phyloP scores from a whole-genome alignment of 352 stramenopile genomes.

The Elongisporangium prolatum region DNA sequence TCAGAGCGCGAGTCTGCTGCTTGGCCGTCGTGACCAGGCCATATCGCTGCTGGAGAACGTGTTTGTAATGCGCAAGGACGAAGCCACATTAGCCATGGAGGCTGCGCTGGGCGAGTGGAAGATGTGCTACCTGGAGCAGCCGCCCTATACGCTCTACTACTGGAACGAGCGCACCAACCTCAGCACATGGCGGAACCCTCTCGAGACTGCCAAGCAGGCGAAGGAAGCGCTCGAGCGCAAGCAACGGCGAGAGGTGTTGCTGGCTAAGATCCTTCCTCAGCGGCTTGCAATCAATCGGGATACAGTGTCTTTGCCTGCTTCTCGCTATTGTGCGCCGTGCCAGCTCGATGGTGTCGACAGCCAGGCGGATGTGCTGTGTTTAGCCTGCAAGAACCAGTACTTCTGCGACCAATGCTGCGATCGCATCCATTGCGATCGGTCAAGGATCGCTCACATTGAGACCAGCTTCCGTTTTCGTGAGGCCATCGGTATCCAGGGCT shows the following conservation, averaged over 20 bases:
- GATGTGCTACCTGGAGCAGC: slow-evolving; percentile 42
- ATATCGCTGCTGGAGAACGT: slow-evolving; percentile 28
- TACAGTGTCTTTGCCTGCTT: background rate
- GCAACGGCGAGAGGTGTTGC: slow-evolving; percentile 18
- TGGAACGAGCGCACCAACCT: slow-evolving; percentile 53
- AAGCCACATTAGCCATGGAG: slow-evolving; percentile 14
- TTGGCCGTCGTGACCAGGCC: slow-evolving; percentile 21
- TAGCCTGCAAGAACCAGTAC: slow-evolving; percentile 29
- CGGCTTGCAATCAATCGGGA: slow-evolving; percentile 45
- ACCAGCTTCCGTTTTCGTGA: slow-evolving; percentile 27
- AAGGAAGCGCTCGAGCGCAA: slow-evolving; percentile 29
- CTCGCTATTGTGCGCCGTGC: slow-evolving; percentile 8
- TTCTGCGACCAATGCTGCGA: slow-evolving; percentile 54
- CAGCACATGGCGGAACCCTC: slow-evolving; percentile 51
- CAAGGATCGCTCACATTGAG: slow-evolving; percentile 26
- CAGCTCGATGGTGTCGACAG: slow-evolving; percentile 6
- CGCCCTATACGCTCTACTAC: slow-evolving; percentile 60
- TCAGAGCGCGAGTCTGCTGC: slow-evolving; percentile 27
- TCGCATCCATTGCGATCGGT: slow-evolving; percentile 19
- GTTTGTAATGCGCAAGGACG: slow-evolving; percentile 30
- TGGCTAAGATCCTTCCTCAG: slow-evolving; percentile 33
- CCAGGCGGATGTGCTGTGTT: slow-evolving; percentile 26
- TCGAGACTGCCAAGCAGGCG: slow-evolving; percentile 36
- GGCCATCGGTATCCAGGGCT: slow-evolving; percentile 30
- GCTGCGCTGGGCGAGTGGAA: slow-evolving; percentile 47